Base-by-base conservation (phyloP, 768 basidiomycete species). In the Nidularia sp. region DNA sequence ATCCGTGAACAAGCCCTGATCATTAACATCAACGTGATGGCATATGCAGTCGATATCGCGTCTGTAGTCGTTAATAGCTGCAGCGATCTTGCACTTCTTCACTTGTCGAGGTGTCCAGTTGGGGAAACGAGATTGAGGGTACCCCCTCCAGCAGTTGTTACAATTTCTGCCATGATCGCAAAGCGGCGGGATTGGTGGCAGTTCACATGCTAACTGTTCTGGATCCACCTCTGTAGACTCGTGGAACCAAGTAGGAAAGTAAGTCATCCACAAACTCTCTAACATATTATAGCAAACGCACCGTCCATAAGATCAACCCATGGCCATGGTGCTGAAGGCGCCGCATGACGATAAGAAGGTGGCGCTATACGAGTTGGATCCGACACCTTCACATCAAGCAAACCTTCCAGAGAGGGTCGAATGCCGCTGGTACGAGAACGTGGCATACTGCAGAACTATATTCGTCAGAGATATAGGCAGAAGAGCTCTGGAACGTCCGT, bases 51-150 rank as follows among this genome's bases (percentile, higher is more conserved):
- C 55, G 4, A 41, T 36, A 5, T 60, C 51, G 8, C 50, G 58
- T 49, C 66, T 49, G 51, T 73, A 69, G 7, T 72, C 61, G 0
- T 54, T 47, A 33, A 76, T 69, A 1, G 71, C 75, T 10, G 59
- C 62, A 13, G 60, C 53, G 39, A 78, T 76, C 50, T 69, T 67
- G 57, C 75, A 75, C 49, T 70, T 70, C 35, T 57, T 55, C 2
- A 75, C 69, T 53, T 83, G 81, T 8, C 59, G 59, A 6, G 60
- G 55, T 0, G 79, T 82, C 83, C 83, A 83, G 53, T 82, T 84
- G 12, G 78, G 80, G 55, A 80, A 85, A 33, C 65, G 64, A 5
- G 75, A 75, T 46, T 76, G 71, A 5, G 76, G 76, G 52, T 77
- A 78, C 0, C 62, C 63, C 49, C 36, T 65, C 71, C 72, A 77